Evolutionary conservation across 1,284 basidiomycete genomes (phyloP), one percentile per base, ranked within the genome.

Genomic region (Anthracocystis setariae): DNA sequence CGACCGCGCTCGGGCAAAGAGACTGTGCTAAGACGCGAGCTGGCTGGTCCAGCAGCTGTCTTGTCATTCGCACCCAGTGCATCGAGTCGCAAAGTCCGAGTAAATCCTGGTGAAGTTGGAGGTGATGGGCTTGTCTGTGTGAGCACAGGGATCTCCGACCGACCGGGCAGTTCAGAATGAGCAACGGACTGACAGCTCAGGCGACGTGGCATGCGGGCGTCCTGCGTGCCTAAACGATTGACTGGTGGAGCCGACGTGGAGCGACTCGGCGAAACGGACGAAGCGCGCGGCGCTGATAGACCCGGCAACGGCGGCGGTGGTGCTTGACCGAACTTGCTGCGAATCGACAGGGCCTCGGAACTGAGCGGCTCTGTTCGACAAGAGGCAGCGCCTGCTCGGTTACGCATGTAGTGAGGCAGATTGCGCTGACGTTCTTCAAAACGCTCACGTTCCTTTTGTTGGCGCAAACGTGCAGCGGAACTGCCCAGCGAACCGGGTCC

Each of bases 261-360:
- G 46, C 70, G 61, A 46, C 49, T 63, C 9, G 63, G 63, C 9
- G 64, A 64, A 24, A 35, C 44, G 9, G 63, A 54, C 3, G 58
- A 33, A n/a, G 63, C 25, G 37, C 62, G 52, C 13, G 51, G 32
- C 9, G 45, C 24, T 24, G 65, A 48, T 23, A 44, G 35, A 17
- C 70, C 70, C 5, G 70, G 70, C 38, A 73, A 51, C 18, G 70
- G 70, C 4, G 70, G 70, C 4, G 70, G 70, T 23, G 70, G 70
- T 23, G 70, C 65, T 5, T 69, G 57, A 18, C 70, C 70, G 42
- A 73, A 73, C 45, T 69, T 73, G 61, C 47, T 60, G 17, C 70
- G 70, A 20, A 73, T 56, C n/a, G 65, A 64, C n/a, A 70, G 27
- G 8, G 67, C 67, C 24, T 70, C 67, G 23, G 67, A 70, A 2